Evolutionary conservation across 2,329 filamentous ascomycete genomes (phyloP).

Genomic region (Verticillium nubilum): DNA sequence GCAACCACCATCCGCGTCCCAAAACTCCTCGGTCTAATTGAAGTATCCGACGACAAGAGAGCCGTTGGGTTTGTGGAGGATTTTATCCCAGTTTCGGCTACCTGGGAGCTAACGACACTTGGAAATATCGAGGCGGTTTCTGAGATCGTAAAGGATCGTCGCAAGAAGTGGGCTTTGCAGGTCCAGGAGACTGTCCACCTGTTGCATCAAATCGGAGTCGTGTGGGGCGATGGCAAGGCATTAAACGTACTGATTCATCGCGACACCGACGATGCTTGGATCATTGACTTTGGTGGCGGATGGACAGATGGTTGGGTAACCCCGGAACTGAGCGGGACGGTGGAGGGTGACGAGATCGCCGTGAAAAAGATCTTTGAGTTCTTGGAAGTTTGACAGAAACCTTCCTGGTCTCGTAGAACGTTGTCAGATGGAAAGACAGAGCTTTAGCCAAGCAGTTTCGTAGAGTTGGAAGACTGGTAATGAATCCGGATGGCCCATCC

Average conservation of each 20-base stretch:
- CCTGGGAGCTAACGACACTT: background rate
- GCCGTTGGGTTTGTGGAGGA: constrained; percentile 10
- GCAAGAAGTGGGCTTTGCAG: background rate
- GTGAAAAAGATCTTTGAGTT: background rate
- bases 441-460: too few species aligned
- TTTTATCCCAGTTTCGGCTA: constrained; percentile 6
- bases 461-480: too few species aligned
- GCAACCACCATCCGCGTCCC: constrained; percentile 6
- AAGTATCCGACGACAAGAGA: constrained; percentile 3
- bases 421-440: too few species aligned
- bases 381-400: background rate
- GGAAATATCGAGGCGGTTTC: background rate
- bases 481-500: too few species aligned
- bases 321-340: background rate
- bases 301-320: background rate
- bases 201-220: background rate
- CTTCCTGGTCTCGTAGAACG: too few species aligned
- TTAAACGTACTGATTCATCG: background rate
- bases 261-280: background rate
- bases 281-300: background rate
- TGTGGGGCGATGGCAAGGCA: background rate
- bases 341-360: background rate
- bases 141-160: background rate
- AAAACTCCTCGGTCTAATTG: constrained; percentile 3
- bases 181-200: background rate